Evolutionary conservation across 164 flowering plant genomes (phyloP), one percentile per base, ranked within the genome.

Genomic region (Houttuynia cordata): DNA sequence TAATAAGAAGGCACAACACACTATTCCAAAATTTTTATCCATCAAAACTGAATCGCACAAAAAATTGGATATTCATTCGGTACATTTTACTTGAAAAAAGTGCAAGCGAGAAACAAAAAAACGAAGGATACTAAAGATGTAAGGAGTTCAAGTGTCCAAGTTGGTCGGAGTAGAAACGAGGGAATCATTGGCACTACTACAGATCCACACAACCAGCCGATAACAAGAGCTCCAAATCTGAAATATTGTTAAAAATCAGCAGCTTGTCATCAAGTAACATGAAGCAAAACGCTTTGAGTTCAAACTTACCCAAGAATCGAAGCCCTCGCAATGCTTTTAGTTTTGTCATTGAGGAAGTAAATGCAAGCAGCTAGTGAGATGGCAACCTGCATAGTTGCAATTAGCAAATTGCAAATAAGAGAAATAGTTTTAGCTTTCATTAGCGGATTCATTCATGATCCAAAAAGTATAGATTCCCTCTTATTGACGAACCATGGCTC

Each of bases 81-180:
- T 51, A 30, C 37, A 30, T 30, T 68, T 84, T 74, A 93, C 74
- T 89, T 89, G 70, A 89, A 83, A 58, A 86, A 93, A 73, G 97
- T 84, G 74, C 96, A 89, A 0, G 79, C 80, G 57, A 86, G 68
- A 71, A 93, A 93, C 78, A 93, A 66, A 75, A 79, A 85, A 7
- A 84, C 50, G 60, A 79, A 91, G 4, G 71, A 80, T 19, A 86
- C 87, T 59, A 91, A 67, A 14, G 97, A 86, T n/a, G 92, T 88
- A 19, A 86, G 73, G 61, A 91, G 94, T 70, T 91, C 96, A 1
- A 91, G 88, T 7, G 88, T 86, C 96, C 97, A 91, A 4, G 88
- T 83, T 20, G 94, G 88, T n/a, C 73, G 83, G 50, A 84, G 56
- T 10, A 86, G 65, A 59, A 65, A 52, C 13, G 90, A 42, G 25